phyloP scores from a whole-genome alignment of 1,284 basidiomycete genomes.

The Malassezia vespertilionis region DNA sequence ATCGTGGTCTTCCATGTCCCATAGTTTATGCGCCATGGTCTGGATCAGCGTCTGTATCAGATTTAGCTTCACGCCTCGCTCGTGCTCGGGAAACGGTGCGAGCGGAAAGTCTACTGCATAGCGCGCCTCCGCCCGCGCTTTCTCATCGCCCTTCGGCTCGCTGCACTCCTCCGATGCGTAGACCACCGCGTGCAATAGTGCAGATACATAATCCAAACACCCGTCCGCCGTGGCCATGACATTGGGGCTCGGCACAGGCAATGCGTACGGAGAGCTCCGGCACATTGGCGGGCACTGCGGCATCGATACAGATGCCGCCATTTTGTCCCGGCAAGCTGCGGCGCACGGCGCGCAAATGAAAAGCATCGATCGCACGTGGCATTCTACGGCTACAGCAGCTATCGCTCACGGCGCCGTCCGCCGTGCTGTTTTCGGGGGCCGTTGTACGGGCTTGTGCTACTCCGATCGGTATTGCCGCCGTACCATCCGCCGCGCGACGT shows the following conservation, averaged over 20 bases:
- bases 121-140: too few species aligned
- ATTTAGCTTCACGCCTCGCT: background rate
- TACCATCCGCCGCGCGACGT: slow-evolving; percentile 15
- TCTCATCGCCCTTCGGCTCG: background rate
- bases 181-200: slow-evolving; percentile 7
- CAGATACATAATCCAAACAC: slow-evolving; percentile 7
- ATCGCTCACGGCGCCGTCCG: background rate
- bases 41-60: slow-evolving; percentile 5
- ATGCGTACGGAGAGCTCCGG: slow-evolving; percentile 9
- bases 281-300: background rate
- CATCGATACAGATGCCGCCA: background rate
- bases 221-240: background rate
- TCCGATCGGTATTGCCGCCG: slow-evolving; percentile 12
- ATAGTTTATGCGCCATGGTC: slow-evolving; percentile 4
- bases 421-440: slow-evolving; percentile 2
- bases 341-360: background rate
- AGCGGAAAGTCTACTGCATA: too few species aligned
- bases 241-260: background rate
- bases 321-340: background rate
- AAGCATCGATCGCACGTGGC: background rate
- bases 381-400: background rate
- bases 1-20: slow-evolving; percentile 5
- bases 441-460: too few species aligned
- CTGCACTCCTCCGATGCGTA: background rate
- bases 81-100: background rate